Conservation (phyloP, 2,329 filamentous ascomycete genomes). For the Chaetomium globosum region DNA sequence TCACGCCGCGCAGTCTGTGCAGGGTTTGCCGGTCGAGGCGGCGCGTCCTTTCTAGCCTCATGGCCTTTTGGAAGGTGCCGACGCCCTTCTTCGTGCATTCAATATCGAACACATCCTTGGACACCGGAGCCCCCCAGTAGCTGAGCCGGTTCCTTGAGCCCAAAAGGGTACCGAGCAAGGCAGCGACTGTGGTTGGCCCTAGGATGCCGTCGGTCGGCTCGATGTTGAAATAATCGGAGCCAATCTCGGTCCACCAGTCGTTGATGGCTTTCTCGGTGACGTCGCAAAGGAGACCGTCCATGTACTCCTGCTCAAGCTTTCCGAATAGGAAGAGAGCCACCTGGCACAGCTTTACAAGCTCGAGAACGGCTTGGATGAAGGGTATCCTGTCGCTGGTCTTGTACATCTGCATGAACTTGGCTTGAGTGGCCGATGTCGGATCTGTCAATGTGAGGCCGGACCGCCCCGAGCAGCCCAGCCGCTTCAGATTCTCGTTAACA, state of each 20-base stretch:
- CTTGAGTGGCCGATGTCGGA: conserved; percentile 78
- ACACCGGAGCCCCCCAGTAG: conserved; percentile 78
- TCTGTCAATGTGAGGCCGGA: conserved; percentile 79
- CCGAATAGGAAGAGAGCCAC: conserved; percentile 85
- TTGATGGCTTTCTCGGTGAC: conserved; percentile 85
- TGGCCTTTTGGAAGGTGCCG: conserved; percentile 83
- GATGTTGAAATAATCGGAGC: conserved; percentile 86
- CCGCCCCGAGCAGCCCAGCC: conserved; percentile 86
- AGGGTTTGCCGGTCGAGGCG: conserved; percentile 82
- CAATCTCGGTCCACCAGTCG: conserved; percentile 96
- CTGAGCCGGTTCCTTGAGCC: conserved; percentile 88
- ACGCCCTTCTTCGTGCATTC: conserved; percentile 81
- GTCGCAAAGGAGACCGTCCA: conserved; percentile 90
- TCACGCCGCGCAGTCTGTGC: conserved; percentile 76
- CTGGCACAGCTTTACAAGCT: conserved; percentile 90
- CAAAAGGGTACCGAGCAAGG: conserved; percentile 82
- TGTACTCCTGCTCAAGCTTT: conserved; percentile 83
- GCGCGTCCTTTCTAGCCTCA: conserved; percentile 76
- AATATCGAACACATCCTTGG: conserved; percentile 90
- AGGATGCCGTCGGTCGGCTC: conserved; percentile 92
- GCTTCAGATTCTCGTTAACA: conserved; percentile 91
- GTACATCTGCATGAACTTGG: conserved; percentile 91
- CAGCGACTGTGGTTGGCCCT: conserved; percentile 87
- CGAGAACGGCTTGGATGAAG: conserved; percentile 76
- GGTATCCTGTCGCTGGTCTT: conserved; percentile 81